Conservation (phyloP, 495 filamentous ascomycete species). For the Amniculicola lignicola region DNA sequence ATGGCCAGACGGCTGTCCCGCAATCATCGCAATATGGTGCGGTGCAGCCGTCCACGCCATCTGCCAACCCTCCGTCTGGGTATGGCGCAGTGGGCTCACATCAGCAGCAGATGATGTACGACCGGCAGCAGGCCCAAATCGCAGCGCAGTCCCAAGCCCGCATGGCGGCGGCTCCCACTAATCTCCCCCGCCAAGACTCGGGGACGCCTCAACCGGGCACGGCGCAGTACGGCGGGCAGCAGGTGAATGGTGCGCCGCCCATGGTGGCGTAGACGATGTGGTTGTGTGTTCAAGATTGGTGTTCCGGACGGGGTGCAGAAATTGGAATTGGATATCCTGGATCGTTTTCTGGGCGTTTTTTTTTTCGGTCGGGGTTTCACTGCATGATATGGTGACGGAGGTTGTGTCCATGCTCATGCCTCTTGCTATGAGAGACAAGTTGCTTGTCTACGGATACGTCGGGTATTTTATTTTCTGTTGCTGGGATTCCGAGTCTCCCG, state of each 20-base stretch:
- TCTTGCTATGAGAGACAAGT: no score
- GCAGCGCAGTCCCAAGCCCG: slow-evolving; percentile 34
- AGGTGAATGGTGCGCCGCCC: slow-evolving; percentile 1
- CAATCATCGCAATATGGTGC: slow-evolving; percentile 22
- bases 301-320: not conserved
- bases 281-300: not conserved
- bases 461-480: no score
- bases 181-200: slow-evolving; percentile 21
- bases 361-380: no score
- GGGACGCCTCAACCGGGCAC: slow-evolving; percentile 32
- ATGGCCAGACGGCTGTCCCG: not conserved
- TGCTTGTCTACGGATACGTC: no score
- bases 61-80: slow-evolving; percentile 14
- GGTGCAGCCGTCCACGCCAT: slow-evolving; percentile 21
- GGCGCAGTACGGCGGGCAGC: slow-evolving; percentile 16
- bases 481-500: no score
- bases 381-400: no score
- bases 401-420: no score
- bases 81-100: slow-evolving; percentile 33
- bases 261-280: slow-evolving; percentile 27
- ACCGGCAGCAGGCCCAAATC: slow-evolving; percentile 36
- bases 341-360: slow-evolving; percentile 1
- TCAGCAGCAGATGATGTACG: slow-evolving; percentile 39
- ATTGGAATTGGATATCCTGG: slow-evolving; percentile 8
- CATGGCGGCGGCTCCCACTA: slow-evolving; percentile 31